phyloP scores from a whole-genome alignment of 441 rosid species.

The Arabidopsis hybrid region DNA sequence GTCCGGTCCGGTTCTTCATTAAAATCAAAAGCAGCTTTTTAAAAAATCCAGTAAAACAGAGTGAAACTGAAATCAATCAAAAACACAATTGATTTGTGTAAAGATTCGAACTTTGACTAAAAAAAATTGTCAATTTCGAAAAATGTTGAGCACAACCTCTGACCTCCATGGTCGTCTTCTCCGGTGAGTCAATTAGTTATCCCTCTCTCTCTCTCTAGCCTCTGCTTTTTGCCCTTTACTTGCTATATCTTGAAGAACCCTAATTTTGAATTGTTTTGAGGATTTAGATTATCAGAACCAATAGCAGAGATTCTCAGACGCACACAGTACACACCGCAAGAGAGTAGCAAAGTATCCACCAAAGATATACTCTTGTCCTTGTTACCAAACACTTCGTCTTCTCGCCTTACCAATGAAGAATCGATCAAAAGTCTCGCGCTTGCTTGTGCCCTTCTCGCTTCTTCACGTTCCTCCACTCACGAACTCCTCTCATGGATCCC shows the following conservation, averaged over 20 bases:
- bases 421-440: constrained; percentile 58
- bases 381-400: constrained; percentile 44
- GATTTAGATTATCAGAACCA: constrained; percentile 55
- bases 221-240: neutral
- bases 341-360: constrained; percentile 49
- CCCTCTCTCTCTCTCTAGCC: neutral
- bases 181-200: constrained; percentile 50
- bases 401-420: constrained; percentile 25
- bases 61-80: neutral
- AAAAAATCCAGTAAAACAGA: neutral
- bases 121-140: neutral
- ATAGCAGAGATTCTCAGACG: constrained; percentile 52
- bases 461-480: constrained; percentile 61
- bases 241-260: neutral
- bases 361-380: constrained; percentile 61
- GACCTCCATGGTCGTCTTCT: constrained; percentile 56
- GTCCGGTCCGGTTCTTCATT: constrained; percentile 3
- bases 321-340: constrained; percentile 55
- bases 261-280: neutral
- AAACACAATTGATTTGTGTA: neutral
- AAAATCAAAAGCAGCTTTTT: neutral
- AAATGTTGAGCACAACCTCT: constrained; percentile 52
- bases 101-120: constrained; percentile 18
- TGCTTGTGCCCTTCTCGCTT: constrained; percentile 70
- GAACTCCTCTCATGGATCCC: constrained; percentile 83